Percentiles rank a stretch among this genome's conserved stretches.
phyloP scores from a whole-genome alignment of 805 yeast species.

The Sugiyamaella mastotermitis region DNA sequence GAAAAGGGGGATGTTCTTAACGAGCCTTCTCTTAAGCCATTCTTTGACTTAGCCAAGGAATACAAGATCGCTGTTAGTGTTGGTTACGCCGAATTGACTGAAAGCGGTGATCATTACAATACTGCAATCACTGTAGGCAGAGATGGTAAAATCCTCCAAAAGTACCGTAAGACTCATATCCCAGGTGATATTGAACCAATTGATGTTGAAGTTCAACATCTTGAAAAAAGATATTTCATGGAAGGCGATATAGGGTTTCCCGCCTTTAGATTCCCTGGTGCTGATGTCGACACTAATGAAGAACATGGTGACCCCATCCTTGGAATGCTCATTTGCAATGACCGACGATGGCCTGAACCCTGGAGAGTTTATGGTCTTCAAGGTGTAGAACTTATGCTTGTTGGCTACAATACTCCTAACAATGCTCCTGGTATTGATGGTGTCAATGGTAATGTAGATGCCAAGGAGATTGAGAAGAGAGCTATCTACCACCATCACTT shows the following conservation, averaged over 20 bases:
- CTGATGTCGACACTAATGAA: conserved; percentile 33
- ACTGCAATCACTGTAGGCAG: conserved; percentile 31
- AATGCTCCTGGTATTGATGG: conserved; percentile 36
- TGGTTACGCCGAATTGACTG: conserved; percentile 37
- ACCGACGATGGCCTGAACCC: conserved; percentile 39
- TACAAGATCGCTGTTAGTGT: conserved; percentile 30
- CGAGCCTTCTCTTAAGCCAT: conserved; percentile 25
- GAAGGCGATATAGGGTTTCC: conserved; percentile 35
- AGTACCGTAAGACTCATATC: conserved; percentile 35
- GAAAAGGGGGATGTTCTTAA: conserved; percentile 33
- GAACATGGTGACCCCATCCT: conserved; percentile 3
- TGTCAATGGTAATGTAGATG: conserved; percentile 29
- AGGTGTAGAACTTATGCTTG: conserved; percentile 36
- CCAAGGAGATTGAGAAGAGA: conserved; percentile 25
- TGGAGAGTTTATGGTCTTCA: conserved; percentile 37
- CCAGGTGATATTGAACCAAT: conserved; percentile 36
- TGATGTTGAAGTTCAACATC: conserved; percentile 31
- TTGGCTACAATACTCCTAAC: conserved; percentile 35
- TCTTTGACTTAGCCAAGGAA: conserved; percentile 31
- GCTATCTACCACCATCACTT: conserved; percentile 1
- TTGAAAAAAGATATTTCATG: conserved; percentile 36
- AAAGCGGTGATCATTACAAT: conserved; percentile 33
- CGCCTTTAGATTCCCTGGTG: conserved; percentile 32
- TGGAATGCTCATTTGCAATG: conserved; percentile 37
- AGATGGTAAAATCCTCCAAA: conserved; percentile 28